Percentiles rank a stretch among this genome's conserved stretches.
Evolutionary conservation across 345 rosid species (phyloP).

Genomic region (Draba incana): DNA sequence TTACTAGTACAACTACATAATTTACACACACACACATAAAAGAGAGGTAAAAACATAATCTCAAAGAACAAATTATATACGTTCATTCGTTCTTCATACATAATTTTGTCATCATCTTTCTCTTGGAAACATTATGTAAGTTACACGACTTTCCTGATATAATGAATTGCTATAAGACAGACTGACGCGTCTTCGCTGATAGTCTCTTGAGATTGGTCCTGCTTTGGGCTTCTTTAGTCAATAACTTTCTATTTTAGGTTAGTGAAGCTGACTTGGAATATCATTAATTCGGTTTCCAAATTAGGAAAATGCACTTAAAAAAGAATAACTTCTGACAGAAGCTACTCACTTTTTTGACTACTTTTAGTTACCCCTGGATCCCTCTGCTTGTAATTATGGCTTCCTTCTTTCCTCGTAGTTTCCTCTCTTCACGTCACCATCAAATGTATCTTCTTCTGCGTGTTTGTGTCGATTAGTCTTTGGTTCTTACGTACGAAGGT

Average conservation of each 20-base stretch:
- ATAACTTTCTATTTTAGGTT: background rate
- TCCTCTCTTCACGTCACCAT: slow-evolving; percentile 27
- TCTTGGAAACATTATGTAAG: slow-evolving; percentile 5
- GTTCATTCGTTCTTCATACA: no score
- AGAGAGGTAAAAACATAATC: background rate
- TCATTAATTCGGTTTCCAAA: slow-evolving; percentile 20
- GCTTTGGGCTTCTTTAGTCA: background rate
- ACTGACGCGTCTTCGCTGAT: background rate
- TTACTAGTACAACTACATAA: background rate
- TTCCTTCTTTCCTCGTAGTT: slow-evolving; percentile 14
- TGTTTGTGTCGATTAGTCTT: slow-evolving; percentile 2
- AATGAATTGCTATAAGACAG: background rate
- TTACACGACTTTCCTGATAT: no score
- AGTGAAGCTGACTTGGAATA: slow-evolving; percentile 14
- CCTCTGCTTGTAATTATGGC: background rate
- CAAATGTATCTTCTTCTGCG: background rate
- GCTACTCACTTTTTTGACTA: slow-evolving; percentile 16
- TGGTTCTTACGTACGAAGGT: background rate
- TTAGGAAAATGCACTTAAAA: slow-evolving; percentile 5
- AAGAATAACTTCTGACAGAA: slow-evolving; percentile 7
- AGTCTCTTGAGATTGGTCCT: background rate
- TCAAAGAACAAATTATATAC: background rate
- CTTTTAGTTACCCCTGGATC: background rate
- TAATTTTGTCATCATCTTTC: background rate
- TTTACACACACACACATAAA: no score